Base-by-base conservation (phyloP, 371 early-diverging fungal species). In the Batkoa obscura region DNA sequence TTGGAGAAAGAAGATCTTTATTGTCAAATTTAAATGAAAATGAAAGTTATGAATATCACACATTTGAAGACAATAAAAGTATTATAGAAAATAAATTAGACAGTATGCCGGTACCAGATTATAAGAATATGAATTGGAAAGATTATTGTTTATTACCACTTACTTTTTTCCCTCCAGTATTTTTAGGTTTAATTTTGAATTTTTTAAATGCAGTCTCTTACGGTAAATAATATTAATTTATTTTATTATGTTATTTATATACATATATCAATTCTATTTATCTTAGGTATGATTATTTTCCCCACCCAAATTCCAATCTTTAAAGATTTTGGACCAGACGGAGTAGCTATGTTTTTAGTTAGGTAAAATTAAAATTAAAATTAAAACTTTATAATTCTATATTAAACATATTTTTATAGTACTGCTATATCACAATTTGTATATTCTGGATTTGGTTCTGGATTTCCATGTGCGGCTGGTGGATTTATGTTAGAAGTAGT, bases 401-500 rank as follows among this genome's bases (percentile, higher is more conserved):
- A 31, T 31, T 35, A 5, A 50, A 10, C 50, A n/a, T 31, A 50
- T 33, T 9, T 31, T 39, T 66, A 64, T 49, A 81, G 83, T 59
- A 85, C 90, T 35, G 72, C 88, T 48, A 69, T 90, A n/a, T 73
- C 88, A 4, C 93, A 95, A 64, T 45, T 90, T 2, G 83, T 87
- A 1, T 90, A 79, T 62, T 82, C 90, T 6, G 64, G 74, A 17
- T 90, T 90, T 33, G 84, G 84, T 5, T 88, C 91, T 60, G 76
- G 71, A 17, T 94, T 94, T 73, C 74, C 77, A 35, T 92, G 94
- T 37, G 95, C 82, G 2, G 86, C 85, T 64, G 94, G 93, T 58
- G 82, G 83, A 58, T 93, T 92, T 91, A 92, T 91, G 81, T 87
- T 94, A 59, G 93, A 92, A 73, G 78, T 78, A 34, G 78, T 93